These are phyloP conservation scores for Trifolium subterraneum DNA, from an alignment of 306 rosid species.

Conservation along the genomic window DNA sequence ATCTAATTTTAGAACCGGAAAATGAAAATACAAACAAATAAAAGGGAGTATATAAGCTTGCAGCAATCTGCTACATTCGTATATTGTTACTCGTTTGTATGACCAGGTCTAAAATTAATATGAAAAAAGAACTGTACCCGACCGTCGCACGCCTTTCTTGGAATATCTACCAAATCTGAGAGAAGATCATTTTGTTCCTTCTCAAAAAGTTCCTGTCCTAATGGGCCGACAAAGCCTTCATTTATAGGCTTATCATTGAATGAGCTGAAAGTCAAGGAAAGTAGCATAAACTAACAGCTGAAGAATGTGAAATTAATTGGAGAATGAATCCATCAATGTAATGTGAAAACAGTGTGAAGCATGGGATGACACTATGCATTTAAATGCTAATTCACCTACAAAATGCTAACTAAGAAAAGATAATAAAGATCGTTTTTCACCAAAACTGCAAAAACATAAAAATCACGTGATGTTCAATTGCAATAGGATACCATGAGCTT, in stretches of 20 bases:
- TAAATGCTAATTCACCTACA: not conserved
- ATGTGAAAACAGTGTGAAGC: slow-evolving; percentile 32
- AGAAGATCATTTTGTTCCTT: slow-evolving; percentile 89
- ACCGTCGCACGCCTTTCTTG: slow-evolving; percentile 95
- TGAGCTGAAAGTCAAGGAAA: slow-evolving; percentile 55
- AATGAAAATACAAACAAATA: slow-evolving; percentile 21
- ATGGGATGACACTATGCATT: not conserved
- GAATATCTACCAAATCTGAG: slow-evolving; percentile 82
- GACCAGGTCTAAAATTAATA: not conserved
- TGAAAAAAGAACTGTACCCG: slow-evolving; percentile 57
- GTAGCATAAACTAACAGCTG: slow-evolving; percentile 12
- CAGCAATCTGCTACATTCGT: slow-evolving; percentile 11
- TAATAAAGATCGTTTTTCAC: not conserved
- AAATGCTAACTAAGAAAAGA: slow-evolving; percentile 17
- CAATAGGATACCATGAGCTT: not conserved
- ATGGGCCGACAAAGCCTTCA: slow-evolving; percentile 68
- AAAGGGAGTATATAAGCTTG: not conserved
- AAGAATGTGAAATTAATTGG: slow-evolving; percentile 23
- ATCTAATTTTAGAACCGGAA: slow-evolving; percentile 11
- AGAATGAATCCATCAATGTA: slow-evolving; percentile 4
- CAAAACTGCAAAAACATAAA: slow-evolving; percentile 18
- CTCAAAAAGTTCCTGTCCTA: slow-evolving; percentile 80
- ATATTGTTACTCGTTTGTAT: slow-evolving; percentile 13
- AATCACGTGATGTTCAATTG: not conserved
- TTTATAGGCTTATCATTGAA: slow-evolving; percentile 82